These are phyloP conservation scores for Canna indica DNA, from an alignment of 176 grass and related monocot genomes.

Conservation along the genomic window DNA sequence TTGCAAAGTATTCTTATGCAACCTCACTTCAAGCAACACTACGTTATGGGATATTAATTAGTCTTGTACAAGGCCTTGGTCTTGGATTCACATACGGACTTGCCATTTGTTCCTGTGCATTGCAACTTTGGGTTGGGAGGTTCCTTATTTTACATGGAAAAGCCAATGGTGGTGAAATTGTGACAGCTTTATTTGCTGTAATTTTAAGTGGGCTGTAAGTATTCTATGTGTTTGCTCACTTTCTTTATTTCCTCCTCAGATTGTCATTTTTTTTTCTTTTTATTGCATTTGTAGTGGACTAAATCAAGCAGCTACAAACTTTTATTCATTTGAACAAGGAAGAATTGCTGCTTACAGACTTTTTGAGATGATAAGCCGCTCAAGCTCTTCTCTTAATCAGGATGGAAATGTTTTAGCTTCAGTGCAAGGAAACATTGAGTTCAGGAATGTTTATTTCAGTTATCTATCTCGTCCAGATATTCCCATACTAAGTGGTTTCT, in stretches of 20 bases:
- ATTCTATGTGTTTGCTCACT: neutral
- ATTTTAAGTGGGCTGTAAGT: slow-evolving; percentile 98
- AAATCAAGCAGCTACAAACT: slow-evolving; percentile 99
- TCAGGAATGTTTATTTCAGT: slow-evolving; percentile 99
- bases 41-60: slow-evolving; percentile 95
- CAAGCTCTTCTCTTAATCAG: slow-evolving; percentile 66
- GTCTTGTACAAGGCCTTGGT: slow-evolving; percentile 97
- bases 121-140: slow-evolving; percentile 97
- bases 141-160: slow-evolving; percentile 54
- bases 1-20: slow-evolving; percentile 99
- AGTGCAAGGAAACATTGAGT: slow-evolving; percentile 97
- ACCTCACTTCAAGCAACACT: slow-evolving; percentile 97
- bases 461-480: slow-evolving; percentile 97
- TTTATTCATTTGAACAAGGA: slow-evolving; percentile 98
- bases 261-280: slow-evolving; percentile 7
- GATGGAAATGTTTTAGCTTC: slow-evolving; percentile 58
- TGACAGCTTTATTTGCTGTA: slow-evolving; percentile 88
- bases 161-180: slow-evolving; percentile 89
- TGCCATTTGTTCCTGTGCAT: slow-evolving; percentile 91
- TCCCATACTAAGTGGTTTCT: slow-evolving; percentile 97
- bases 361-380: slow-evolving; percentile 98
- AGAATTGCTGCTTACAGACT: slow-evolving; percentile 95
- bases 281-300: slow-evolving; percentile 53
- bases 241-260: slow-evolving; percentile 3
- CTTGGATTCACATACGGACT: slow-evolving; percentile 99